phyloP scores from a whole-genome alignment of 2,329 filamentous ascomycete species.

The Aspergillus awamori region DNA sequence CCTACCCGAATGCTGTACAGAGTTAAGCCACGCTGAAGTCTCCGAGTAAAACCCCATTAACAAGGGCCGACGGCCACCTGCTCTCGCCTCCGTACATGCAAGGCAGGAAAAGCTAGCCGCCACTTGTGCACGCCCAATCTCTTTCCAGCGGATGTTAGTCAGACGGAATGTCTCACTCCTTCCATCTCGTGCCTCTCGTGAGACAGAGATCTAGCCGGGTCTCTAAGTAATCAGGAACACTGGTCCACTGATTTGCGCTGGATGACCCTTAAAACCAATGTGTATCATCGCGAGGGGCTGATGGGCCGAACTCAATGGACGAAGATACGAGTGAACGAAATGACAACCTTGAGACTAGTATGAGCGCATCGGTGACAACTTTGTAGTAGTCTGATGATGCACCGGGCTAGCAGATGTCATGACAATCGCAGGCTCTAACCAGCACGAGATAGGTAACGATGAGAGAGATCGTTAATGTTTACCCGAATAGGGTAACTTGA shows the following conservation, averaged over 20 bases:
- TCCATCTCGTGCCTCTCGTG: neutral
- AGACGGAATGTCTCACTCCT: slow-evolving; percentile 14
- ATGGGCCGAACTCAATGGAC: neutral
- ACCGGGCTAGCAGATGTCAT: neutral
- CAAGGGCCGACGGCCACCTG: slow-evolving; percentile 1
- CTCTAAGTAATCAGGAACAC: slow-evolving; percentile 19
- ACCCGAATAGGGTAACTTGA: neutral
- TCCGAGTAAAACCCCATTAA: neutral
- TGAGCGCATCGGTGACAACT: neutral
- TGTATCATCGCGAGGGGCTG: neutral
- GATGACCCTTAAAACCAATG: neutral
- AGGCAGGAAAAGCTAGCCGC: neutral
- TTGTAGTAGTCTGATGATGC: neutral
- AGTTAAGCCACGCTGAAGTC: neutral
- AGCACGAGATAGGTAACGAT: neutral
- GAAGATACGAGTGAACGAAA: neutral
- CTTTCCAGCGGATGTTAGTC: slow-evolving; percentile 6
- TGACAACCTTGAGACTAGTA: neutral
- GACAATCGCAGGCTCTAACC: neutral
- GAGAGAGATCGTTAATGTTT: neutral
- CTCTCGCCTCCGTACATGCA: slow-evolving; percentile 7
- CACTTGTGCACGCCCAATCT: neutral
- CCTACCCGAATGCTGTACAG: neutral
- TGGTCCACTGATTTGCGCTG: slow-evolving; percentile 12
- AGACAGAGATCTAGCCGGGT: slow-evolving; percentile 20